These are phyloP conservation scores for Vigna trinervia DNA, from an alignment of 306 rosid genomes.

Conservation along the genomic window DNA sequence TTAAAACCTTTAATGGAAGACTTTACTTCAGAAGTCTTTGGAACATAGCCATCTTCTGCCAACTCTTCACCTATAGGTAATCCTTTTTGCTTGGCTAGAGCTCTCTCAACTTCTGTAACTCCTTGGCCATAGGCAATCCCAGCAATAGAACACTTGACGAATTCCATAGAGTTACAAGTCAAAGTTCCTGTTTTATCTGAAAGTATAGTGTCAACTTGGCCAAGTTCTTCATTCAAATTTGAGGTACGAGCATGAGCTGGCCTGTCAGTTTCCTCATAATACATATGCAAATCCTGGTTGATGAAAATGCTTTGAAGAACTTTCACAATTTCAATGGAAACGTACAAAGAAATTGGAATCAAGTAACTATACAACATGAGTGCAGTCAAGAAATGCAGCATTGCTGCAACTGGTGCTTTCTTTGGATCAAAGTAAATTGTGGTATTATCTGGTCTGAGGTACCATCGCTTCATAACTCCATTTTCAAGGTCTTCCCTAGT, in stretches of 20 bases:
- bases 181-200: conserved; percentile 96
- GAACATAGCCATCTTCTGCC: conserved; percentile 50
- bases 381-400: conserved; percentile 74
- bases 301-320: conserved; percentile 86
- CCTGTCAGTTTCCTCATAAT: conserved; percentile 83
- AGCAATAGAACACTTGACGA: conserved; percentile 92
- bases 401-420: conserved; percentile 68
- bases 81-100: conserved; percentile 65
- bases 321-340: conserved; percentile 94
- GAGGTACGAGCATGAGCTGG: conserved; percentile 93
- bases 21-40: conserved; percentile 48
- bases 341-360: conserved; percentile 93
- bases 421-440: conserved; percentile 71
- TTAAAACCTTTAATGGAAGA: conserved; percentile 73
- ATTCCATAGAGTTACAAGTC: conserved; percentile 97
- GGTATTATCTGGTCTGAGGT: conserved; percentile 79
- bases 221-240: conserved; percentile 95
- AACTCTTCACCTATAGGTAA: conserved; percentile 41
- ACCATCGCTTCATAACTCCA: conserved; percentile 78
- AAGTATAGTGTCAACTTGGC: conserved; percentile 91
- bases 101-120: conserved; percentile 93
- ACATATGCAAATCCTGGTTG: conserved; percentile 82
- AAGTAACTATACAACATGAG: conserved; percentile 84
- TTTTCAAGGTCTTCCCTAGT: conserved; percentile 70
- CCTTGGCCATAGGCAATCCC: conserved; percentile 82